Percentiles rank a stretch among this genome's conserved stretches.
Evolutionary conservation across 2,329 filamentous ascomycete species (phyloP).

Genomic region (Aureobasidium sp.): DNA sequence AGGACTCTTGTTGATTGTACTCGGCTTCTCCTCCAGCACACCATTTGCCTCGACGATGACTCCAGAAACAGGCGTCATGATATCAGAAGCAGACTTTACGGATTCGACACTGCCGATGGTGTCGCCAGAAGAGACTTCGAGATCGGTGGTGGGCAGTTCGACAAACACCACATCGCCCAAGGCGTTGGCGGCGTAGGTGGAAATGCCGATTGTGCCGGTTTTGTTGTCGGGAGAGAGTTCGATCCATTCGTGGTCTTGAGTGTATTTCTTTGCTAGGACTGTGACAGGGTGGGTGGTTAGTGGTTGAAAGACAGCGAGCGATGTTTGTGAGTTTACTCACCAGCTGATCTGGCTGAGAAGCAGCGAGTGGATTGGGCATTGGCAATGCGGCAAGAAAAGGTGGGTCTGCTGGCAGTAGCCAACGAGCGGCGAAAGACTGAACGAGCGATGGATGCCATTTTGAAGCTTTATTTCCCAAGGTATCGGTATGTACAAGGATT

Average conservation of each 20-base stretch:
- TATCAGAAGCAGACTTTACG: conserved; percentile 97
- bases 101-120: conserved; percentile 92
- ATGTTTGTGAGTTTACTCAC: background rate
- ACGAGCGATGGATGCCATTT: conserved; percentile 13
- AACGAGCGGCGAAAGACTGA: conserved; percentile 11
- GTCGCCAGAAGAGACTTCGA: conserved; percentile 66
- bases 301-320: background rate
- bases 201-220: conserved; percentile 68
- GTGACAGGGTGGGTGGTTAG: background rate
- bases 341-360: conserved; percentile 7
- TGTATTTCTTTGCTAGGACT: conserved; percentile 75
- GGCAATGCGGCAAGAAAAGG: background rate
- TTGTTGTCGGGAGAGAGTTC: conserved; percentile 63
- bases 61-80: conserved; percentile 79
- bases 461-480: background rate
- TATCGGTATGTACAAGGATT: background rate
- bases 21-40: conserved; percentile 73
- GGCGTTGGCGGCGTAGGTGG: conserved; percentile 79
- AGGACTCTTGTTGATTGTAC: conserved; percentile 79
- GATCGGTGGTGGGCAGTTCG: conserved; percentile 70
- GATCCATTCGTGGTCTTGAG: conserved; percentile 97
- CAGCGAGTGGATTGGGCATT: background rate
- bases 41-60: conserved; percentile 66
- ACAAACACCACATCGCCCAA: conserved; percentile 97
- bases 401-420: conserved; percentile 3